Evolutionary conservation across 495 filamentous ascomycete genomes (phyloP).

Genomic region (Cudoniella acicularis): DNA sequence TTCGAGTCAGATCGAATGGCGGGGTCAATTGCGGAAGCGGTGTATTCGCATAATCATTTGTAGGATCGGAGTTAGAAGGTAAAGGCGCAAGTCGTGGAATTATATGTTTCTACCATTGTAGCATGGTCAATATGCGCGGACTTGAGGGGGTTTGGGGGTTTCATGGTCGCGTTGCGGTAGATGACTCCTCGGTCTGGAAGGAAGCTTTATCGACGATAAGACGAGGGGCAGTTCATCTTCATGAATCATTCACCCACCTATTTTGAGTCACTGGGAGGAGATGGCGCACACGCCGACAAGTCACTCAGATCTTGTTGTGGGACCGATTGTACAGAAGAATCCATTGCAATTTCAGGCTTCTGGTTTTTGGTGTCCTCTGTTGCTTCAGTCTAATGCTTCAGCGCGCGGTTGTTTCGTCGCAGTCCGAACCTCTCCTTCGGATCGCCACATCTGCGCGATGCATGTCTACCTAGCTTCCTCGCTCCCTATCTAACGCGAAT

Average conservation of each 20-base stretch:
- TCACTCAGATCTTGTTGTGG: not conserved
- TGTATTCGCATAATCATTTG: slow-evolving; percentile 28
- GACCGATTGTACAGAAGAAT: no score
- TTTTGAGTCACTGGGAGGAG: not conserved
- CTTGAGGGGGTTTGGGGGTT: not conserved
- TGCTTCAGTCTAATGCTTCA: not conserved
- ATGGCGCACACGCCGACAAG: not conserved
- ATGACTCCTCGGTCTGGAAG: not conserved
- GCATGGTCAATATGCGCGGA: not conserved
- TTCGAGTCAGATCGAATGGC: not conserved
- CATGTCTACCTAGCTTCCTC: not conserved
- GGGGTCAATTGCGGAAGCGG: not conserved
- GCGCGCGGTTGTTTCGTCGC: not conserved
- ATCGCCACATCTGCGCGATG: no score
- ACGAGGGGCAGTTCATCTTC: no score
- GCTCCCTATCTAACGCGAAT: no score
- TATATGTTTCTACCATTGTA: no score
- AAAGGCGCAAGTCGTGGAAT: not conserved
- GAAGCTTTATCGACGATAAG: not conserved
- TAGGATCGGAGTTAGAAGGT: not conserved
- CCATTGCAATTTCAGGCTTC: no score
- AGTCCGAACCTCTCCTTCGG: no score
- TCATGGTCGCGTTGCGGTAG: not conserved
- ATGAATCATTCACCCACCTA: not conserved
- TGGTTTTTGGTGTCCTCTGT: not conserved